A percentile compares a stretch with the other conserved stretches of the same genome.
Evolutionary conservation across 1,284 basidiomycete species (phyloP).

Genomic region (Malassezia arunalokei): DNA sequence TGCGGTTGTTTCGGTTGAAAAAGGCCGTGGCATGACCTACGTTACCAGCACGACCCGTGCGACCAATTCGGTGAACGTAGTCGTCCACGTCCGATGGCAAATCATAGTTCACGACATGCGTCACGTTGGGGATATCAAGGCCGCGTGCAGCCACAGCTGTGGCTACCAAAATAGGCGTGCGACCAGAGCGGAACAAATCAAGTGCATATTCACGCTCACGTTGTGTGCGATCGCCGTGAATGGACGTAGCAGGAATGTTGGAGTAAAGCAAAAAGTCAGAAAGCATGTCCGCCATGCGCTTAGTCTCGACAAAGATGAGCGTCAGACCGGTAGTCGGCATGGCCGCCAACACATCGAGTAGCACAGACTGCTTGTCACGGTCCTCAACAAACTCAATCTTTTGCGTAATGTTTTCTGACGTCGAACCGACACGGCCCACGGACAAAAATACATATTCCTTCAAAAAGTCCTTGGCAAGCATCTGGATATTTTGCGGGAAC

Average conservation of each 20-base stretch:
- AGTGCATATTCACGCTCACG: conserved; percentile 92
- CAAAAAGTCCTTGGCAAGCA: conserved; percentile 81
- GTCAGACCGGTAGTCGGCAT: conserved; percentile 65
- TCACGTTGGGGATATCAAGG: conserved; percentile 98
- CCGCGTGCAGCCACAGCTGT: conserved; percentile 98
- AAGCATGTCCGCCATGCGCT: conserved; percentile 96
- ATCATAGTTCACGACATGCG: conserved; percentile 96
- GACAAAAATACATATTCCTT: conserved; percentile 86
- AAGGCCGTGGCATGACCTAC: conserved; percentile 68
- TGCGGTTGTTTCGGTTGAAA: conserved; percentile 50
- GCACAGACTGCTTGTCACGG: conserved; percentile 84
- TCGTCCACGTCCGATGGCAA: conserved; percentile 94
- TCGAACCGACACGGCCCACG: conserved; percentile 94
- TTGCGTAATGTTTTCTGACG: conserved; percentile 98
- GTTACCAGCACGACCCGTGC: conserved; percentile 98
- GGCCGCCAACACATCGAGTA: conserved; percentile 82
- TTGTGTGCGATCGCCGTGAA: conserved; percentile 95
- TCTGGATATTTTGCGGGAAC: conserved; percentile 97
- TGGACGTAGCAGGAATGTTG: conserved; percentile 76
- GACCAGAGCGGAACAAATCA: conserved; percentile 85
- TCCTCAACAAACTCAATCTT: conserved; percentile 97
- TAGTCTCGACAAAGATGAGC: conserved; percentile 97
- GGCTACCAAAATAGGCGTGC: conserved; percentile 90
- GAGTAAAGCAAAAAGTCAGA: conserved; percentile 86
- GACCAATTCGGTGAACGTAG: conserved; percentile 54